Conservation (phyloP, 345 rosid genomes). For the thale cress (Arabidopsis thaliana) region DNA sequence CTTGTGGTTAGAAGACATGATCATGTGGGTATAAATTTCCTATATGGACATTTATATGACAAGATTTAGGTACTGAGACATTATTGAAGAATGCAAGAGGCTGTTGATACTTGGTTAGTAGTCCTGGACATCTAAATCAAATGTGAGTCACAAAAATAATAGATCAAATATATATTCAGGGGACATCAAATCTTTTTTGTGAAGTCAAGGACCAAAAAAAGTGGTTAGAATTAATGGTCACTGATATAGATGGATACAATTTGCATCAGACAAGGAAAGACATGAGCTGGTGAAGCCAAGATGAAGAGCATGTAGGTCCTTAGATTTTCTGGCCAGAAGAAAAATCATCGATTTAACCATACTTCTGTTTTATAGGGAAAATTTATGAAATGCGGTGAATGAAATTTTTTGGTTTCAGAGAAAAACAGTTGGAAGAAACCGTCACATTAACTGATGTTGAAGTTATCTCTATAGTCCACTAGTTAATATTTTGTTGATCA, state of each 20-base stretch:
- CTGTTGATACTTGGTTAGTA: neutral
- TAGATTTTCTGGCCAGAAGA: neutral
- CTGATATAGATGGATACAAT: neutral
- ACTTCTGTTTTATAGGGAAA: too few relatives aligned
- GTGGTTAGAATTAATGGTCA: neutral
- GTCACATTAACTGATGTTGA: too few relatives aligned
- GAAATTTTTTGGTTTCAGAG: too few relatives aligned
- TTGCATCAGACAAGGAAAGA: neutral
- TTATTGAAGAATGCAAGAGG: neutral
- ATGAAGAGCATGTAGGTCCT: constrained; percentile 26
- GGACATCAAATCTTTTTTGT: neutral
- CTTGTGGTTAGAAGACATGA: constrained; percentile 14
- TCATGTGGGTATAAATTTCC: constrained; percentile 11
- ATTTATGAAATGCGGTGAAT: too few relatives aligned
- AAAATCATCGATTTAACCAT: too few relatives aligned
- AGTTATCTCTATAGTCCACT: too few relatives aligned
- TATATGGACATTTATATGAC: neutral
- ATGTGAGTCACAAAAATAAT: neutral
- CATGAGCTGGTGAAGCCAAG: constrained; percentile 13
- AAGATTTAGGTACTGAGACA: neutral
- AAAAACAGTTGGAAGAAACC: too few relatives aligned
- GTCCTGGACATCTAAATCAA: neutral
- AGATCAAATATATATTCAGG: neutral
- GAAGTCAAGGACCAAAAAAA: neutral
- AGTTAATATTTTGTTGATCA: too few relatives aligned